Conservation (phyloP, 2,329 filamentous ascomycete species). For the Penicillium sp. region DNA sequence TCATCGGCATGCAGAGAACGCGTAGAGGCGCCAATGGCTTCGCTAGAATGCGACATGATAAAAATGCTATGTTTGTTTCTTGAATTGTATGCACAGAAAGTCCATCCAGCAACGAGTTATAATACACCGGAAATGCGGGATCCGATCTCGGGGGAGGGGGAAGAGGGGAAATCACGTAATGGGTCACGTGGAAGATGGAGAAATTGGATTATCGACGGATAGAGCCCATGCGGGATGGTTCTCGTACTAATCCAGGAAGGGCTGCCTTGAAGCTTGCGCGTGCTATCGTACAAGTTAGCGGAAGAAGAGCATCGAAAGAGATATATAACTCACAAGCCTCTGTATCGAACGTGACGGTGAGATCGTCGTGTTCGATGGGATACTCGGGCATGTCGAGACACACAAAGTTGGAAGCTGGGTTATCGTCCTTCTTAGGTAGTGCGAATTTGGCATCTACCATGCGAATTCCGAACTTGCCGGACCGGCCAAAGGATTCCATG, state of each 20-base stretch:
- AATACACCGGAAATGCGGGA: constrained; percentile 11
- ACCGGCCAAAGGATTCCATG: constrained; percentile 67
- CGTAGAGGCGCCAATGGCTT: constrained; percentile 55
- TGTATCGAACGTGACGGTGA: constrained; percentile 78
- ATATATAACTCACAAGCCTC: constrained; percentile 63
- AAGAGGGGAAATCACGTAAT: constrained; percentile 14
- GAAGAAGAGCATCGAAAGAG: not conserved
- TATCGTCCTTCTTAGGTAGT: constrained; percentile 60
- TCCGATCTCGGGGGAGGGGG: not conserved
- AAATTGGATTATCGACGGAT: constrained; percentile 34
- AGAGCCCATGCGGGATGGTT: constrained; percentile 42
- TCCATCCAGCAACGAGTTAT: constrained; percentile 6
- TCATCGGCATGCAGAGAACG: constrained; percentile 81
- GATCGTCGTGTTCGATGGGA: constrained; percentile 89
- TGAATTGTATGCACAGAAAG: constrained; percentile 20
- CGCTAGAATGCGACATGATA: constrained; percentile 27
- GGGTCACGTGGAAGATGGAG: constrained; percentile 16
- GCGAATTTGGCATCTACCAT: constrained; percentile 90
- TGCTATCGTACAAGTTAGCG: constrained; percentile 27
- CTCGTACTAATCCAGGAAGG: constrained; percentile 39
- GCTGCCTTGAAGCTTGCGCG: constrained; percentile 39
- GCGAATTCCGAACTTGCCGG: constrained; percentile 68
- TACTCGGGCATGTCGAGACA: constrained; percentile 86
- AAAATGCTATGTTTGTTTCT: constrained; percentile 20
- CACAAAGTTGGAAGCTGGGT: constrained; percentile 66